Evolutionary conservation across 495 filamentous ascomycete genomes (phyloP).

Genomic region (Penicillium waksmanii): DNA sequence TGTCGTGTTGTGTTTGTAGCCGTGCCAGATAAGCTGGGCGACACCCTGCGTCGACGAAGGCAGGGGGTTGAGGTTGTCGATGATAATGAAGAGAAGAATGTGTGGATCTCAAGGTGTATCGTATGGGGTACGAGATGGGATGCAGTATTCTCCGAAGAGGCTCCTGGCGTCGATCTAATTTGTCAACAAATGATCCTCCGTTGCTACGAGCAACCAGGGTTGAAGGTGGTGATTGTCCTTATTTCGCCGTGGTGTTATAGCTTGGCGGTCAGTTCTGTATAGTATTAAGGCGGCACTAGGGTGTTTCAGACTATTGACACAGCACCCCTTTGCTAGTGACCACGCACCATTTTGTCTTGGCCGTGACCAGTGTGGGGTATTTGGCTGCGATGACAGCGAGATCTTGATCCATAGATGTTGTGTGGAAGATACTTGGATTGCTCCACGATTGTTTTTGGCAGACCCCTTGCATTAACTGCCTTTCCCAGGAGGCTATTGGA

Average conservation of each 20-base stretch:
- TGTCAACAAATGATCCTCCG: slow-evolving; percentile 40
- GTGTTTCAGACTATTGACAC: slow-evolving; percentile 19
- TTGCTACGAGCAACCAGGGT: slow-evolving; percentile 44
- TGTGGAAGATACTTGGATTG: background rate
- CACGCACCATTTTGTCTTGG: background rate
- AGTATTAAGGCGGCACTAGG: background rate
- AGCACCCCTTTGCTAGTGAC: background rate
- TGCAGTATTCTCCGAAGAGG: slow-evolving; percentile 37
- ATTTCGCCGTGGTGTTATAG: slow-evolving; percentile 15
- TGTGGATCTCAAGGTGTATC: slow-evolving; percentile 26
- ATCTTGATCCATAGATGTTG: background rate
- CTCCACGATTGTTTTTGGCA: background rate
- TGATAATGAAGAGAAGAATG: slow-evolving; percentile 34
- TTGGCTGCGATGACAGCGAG: background rate
- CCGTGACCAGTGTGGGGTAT: background rate
- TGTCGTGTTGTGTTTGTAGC: slow-evolving; percentile 4
- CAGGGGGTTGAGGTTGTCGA: slow-evolving; percentile 23
- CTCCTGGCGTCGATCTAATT: slow-evolving; percentile 33
- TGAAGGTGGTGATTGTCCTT: slow-evolving; percentile 15
- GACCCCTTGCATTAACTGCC: background rate
- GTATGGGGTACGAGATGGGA: slow-evolving; percentile 30
- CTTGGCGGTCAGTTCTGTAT: background rate
- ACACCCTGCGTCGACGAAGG: slow-evolving; percentile 28
- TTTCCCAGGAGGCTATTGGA: too few relatives aligned
- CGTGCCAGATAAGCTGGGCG: slow-evolving; percentile 26